phyloP scores from a whole-genome alignment of 441 rosid species.

The Breynia disticha region DNA sequence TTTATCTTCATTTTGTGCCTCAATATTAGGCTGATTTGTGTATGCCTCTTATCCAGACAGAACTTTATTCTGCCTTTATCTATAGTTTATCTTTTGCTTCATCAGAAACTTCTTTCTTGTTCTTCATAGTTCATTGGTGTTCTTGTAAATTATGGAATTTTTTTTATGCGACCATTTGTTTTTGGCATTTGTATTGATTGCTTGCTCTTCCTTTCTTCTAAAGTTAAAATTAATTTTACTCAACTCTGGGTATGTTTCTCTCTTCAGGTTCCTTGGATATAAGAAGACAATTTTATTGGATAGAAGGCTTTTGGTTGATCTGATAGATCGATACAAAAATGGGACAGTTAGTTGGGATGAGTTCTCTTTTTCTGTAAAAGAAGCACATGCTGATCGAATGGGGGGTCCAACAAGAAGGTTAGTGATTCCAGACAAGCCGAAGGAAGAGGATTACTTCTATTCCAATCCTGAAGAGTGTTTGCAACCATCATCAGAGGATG shows the following conservation, averaged over 20 bases:
- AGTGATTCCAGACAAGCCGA: conserved; percentile 68
- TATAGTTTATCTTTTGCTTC: neutral
- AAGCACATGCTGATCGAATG: conserved; percentile 46
- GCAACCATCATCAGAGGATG: conserved; percentile 28
- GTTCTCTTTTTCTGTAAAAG: conserved; percentile 62
- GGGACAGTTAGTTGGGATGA: conserved; percentile 72
- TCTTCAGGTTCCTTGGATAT: conserved; percentile 66
- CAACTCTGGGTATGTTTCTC: neutral
- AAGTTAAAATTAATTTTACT: too few relatives aligned
- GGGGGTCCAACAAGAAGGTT: conserved; percentile 50
- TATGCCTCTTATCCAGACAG: conserved; percentile 11
- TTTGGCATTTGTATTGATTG: too few relatives aligned
- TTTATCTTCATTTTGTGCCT: conserved; percentile 11
- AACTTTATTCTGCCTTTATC: conserved; percentile 6
- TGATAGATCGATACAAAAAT: conserved; percentile 54
- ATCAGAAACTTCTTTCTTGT: neutral
- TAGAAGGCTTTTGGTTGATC: conserved; percentile 58
- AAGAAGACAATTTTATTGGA: conserved; percentile 69
- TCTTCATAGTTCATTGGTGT: neutral
- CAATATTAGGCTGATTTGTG: conserved; percentile 7
- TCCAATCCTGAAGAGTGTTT: conserved; percentile 88
- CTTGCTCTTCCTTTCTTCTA: too few relatives aligned
- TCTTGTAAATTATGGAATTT: neutral
- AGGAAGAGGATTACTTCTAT: conserved; percentile 86
- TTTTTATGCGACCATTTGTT: neutral